phyloP scores from a whole-genome alignment of 495 filamentous ascomycete species.

The Aspergillus nidulans region DNA sequence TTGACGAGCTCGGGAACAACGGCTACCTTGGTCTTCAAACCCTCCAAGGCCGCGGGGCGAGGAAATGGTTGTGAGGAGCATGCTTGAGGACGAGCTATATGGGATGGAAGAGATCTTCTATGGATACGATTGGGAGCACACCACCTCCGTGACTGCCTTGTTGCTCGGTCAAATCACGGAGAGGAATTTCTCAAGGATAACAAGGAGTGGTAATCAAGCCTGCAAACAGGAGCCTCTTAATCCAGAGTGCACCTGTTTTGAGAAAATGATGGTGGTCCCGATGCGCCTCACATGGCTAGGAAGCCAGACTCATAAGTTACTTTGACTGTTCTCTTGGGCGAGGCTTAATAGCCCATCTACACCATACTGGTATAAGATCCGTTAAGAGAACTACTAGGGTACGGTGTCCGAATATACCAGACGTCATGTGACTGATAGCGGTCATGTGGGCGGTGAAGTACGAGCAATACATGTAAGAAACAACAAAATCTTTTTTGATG shows the following conservation, averaged over 20 bases:
- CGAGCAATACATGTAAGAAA: constrained; percentile 8
- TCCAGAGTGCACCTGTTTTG: no score
- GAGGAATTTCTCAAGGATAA: not conserved
- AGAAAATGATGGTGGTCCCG: no score
- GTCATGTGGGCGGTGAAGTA: constrained; percentile 22
- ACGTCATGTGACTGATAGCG: not conserved
- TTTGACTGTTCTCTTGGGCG: no score
- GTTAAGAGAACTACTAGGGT: no score
- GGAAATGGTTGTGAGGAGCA: not conserved
- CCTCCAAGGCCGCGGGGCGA: not conserved
- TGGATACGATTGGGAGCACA: not conserved
- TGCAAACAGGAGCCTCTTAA: no score
- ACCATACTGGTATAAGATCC: no score
- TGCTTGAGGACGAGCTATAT: not conserved
- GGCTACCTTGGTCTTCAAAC: not conserved
- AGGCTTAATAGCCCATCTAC: no score
- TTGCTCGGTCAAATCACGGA: not conserved
- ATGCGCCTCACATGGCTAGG: no score
- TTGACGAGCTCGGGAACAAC: not conserved
- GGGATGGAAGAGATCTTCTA: not conserved
- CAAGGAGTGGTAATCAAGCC: no score
- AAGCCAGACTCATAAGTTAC: no score
- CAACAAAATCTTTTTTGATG: not conserved
- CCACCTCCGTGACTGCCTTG: not conserved
- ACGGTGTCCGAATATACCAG: not conserved